A percentile compares a stretch with the other conserved stretches of the same genome.
Conservation (phyloP, 257 asterid species). For the Cruciata laevipes region DNA sequence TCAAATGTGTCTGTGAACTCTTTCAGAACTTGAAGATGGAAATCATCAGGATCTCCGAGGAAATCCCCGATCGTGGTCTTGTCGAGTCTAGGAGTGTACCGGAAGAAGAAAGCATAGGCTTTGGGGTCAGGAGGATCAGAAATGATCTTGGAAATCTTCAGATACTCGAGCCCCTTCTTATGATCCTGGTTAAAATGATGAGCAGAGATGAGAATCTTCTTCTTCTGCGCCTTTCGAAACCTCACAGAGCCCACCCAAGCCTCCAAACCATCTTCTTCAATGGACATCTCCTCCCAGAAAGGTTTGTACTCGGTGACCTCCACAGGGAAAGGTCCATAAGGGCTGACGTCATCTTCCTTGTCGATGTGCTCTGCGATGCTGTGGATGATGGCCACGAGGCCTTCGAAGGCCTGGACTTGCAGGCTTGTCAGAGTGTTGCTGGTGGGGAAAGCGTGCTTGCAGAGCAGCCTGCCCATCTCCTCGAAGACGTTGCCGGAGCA, state of each 20-base stretch:
- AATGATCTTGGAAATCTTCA: conserved; percentile 47
- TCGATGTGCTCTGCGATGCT: conserved; percentile 75
- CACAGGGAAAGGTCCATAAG: conserved; percentile 60
- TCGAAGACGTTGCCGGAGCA: conserved; percentile 67
- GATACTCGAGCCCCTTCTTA: conserved; percentile 71
- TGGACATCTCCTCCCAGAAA: conserved; percentile 72
- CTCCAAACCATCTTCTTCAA: conserved; percentile 30
- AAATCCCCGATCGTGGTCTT: conserved; percentile 68
- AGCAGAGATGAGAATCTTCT: conserved; percentile 71
- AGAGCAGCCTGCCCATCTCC: conserved; percentile 62
- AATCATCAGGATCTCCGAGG: conserved; percentile 80
- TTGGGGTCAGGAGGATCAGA: conserved; percentile 72
- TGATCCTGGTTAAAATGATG: conserved; percentile 75
- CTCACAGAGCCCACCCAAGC: conserved; percentile 65
- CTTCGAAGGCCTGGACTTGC: conserved; percentile 87
- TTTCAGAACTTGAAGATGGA: conserved; percentile 60
- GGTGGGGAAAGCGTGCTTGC: conserved; percentile 82
- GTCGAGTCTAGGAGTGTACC: conserved; percentile 64
- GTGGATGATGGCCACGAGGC: conserved; percentile 58
- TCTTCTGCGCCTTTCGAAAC: conserved; percentile 64
- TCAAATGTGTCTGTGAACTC: conserved; percentile 76
- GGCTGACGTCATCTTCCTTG: conserved; percentile 54
- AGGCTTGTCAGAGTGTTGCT: conserved; percentile 46
- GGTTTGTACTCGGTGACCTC: conserved; percentile 61
- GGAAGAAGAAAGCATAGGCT: conserved; percentile 62